Evolutionary conservation across 768 basidiomycete species (phyloP).

Genomic region (Calocybe indica): DNA sequence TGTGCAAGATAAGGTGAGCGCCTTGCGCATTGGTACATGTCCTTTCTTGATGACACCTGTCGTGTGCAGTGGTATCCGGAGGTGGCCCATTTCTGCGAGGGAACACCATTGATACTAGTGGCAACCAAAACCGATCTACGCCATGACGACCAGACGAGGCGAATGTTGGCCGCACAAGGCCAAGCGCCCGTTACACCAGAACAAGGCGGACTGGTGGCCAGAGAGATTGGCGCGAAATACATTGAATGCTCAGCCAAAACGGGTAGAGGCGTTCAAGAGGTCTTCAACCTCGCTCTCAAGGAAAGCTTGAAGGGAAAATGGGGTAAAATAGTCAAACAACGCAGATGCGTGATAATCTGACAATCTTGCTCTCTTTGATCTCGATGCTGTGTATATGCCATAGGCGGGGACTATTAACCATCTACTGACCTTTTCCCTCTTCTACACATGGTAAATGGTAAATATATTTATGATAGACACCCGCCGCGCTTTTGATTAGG

Average conservation of each 20-base stretch:
- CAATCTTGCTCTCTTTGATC: background rate
- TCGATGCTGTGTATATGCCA: slow-evolving; percentile 10
- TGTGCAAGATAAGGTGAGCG: slow-evolving; percentile 78
- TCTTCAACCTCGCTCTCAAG: slow-evolving; percentile 82
- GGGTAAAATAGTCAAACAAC: slow-evolving; percentile 64
- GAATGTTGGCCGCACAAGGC: slow-evolving; percentile 88
- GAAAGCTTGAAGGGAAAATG: slow-evolving; percentile 83
- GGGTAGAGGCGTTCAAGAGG: slow-evolving; percentile 86
- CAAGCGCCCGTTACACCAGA: slow-evolving; percentile 73
- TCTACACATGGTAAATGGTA: background rate
- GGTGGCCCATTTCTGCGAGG: slow-evolving; percentile 88
- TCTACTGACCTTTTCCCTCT: slow-evolving; percentile 6
- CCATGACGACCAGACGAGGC: slow-evolving; percentile 75
- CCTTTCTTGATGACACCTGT: slow-evolving; percentile 3
- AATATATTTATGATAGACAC: too few relatives aligned
- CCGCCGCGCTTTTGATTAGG: too few relatives aligned
- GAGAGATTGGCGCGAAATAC: slow-evolving; percentile 91
- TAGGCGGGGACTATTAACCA: slow-evolving; percentile 17
- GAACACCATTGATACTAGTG: slow-evolving; percentile 85
- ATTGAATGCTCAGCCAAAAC: slow-evolving; percentile 93
- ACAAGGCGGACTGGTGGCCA: slow-evolving; percentile 81
- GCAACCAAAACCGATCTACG: slow-evolving; percentile 93
- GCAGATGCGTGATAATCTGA: slow-evolving; percentile 64
- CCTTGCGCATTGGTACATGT: background rate
- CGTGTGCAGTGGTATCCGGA: slow-evolving; percentile 80